Conservation (phyloP, 31 red algal genomes). For the Odonthalia washingtoniensis region DNA sequence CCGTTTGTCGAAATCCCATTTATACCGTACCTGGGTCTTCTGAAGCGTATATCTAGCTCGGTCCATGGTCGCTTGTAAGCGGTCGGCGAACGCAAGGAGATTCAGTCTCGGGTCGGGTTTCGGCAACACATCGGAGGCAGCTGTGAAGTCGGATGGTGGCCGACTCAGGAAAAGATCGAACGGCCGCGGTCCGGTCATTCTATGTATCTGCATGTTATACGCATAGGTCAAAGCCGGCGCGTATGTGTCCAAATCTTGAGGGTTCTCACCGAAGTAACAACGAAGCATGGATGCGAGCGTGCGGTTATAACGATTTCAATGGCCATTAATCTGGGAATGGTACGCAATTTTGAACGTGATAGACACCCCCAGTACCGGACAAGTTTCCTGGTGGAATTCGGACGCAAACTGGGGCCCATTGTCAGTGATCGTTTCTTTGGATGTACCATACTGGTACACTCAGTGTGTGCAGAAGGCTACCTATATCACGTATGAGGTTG, state of each 20-base stretch:
- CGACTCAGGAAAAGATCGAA: too few relatives aligned
- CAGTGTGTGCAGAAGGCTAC: too few relatives aligned
- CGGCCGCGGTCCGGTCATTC: not conserved
- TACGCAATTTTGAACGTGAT: conserved; percentile 1
- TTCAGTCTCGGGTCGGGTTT: not conserved
- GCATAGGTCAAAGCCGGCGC: not conserved
- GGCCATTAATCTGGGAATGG: not conserved
- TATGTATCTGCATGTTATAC: not conserved
- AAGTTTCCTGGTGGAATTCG: not conserved
- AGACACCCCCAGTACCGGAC: not conserved
- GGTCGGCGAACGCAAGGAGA: not conserved
- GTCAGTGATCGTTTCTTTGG: not conserved
- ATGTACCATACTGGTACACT: not conserved
- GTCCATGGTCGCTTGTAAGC: not conserved
- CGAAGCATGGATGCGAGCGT: not conserved
- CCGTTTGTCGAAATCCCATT: not conserved
- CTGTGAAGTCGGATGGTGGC: not conserved
- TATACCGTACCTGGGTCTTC: not conserved
- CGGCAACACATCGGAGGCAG: not conserved
- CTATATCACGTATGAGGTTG: too few relatives aligned
- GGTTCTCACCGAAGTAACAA: not conserved
- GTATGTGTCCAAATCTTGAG: not conserved
- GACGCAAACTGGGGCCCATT: not conserved
- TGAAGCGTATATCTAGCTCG: not conserved
- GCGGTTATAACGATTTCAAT: conserved; percentile 3